Evolutionary conservation across 1,139 yeast species (phyloP).

Genomic region (Debaryomyces nepalensis): DNA sequence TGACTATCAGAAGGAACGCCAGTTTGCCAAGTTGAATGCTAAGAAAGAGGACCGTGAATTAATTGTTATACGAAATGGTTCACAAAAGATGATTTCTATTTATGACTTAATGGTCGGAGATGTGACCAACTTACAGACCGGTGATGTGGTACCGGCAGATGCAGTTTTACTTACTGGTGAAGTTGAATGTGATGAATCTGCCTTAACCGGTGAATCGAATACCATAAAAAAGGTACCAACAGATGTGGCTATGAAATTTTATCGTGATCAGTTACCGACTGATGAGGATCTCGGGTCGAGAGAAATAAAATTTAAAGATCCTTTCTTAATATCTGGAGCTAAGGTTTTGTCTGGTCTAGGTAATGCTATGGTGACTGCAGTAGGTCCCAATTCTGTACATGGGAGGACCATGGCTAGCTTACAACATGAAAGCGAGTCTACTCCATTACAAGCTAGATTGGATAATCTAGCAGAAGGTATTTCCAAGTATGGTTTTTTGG

Average conservation of each 20-base stretch:
- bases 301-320: conserved; percentile 58
- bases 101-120: conserved; percentile 88
- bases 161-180: conserved; percentile 75
- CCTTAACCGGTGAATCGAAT: conserved; percentile 92
- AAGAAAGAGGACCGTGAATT: conserved; percentile 86
- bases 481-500: conserved; percentile 88
- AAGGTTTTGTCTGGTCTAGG: conserved; percentile 87
- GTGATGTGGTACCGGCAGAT: conserved; percentile 93
- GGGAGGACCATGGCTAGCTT: conserved; percentile 90
- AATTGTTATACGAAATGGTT: conserved; percentile 75
- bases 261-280: conserved; percentile 32
- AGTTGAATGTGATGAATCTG: conserved; percentile 89
- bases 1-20: conserved; percentile 95
- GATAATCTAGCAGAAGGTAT: conserved; percentile 88
- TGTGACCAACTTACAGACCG: conserved; percentile 80
- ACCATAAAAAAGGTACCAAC: conserved; percentile 73
- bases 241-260: conserved; percentile 44
- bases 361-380: conserved; percentile 83
- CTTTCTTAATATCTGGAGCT: conserved; percentile 90
- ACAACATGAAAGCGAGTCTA: conserved; percentile 72
- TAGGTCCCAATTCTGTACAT: conserved; percentile 85
- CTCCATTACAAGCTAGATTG: conserved; percentile 87
- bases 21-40: conserved; percentile 83
- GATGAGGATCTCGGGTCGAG: conserved; percentile 57
- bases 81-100: conserved; percentile 69